phyloP scores from a whole-genome alignment of 768 basidiomycete species.

The Mycena galopus region DNA sequence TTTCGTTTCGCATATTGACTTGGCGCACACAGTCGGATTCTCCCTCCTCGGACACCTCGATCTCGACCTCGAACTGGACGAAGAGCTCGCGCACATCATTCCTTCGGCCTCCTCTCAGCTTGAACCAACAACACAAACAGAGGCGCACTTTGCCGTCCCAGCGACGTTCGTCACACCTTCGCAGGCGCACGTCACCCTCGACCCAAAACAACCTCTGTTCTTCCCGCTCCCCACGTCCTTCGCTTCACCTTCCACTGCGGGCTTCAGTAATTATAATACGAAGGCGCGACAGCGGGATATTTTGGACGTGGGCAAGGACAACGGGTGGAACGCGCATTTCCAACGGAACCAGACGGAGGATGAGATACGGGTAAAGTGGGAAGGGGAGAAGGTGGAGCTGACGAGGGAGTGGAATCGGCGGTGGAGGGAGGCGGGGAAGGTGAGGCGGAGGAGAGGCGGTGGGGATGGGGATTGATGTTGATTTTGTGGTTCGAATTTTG shows the following conservation, averaged over 20 bases:
- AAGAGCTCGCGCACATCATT: constrained; percentile 37
- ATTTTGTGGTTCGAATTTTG: background rate
- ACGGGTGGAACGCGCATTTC: constrained; percentile 67
- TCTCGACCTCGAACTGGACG: constrained; percentile 78
- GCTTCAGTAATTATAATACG: constrained; percentile 26
- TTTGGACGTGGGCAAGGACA: constrained; percentile 62
- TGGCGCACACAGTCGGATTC: constrained; percentile 58
- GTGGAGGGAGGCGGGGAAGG: constrained; percentile 81
- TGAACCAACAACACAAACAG: too few species aligned
- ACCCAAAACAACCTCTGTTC: constrained; percentile 70
- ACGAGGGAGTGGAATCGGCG: constrained; percentile 85
- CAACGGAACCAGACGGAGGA: constrained; percentile 65
- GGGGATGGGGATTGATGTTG: constrained; percentile 38
- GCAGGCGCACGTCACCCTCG: constrained; percentile 51
- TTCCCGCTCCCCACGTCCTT: constrained; percentile 63
- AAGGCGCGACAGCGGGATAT: constrained; percentile 59
- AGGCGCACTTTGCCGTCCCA: too few species aligned
- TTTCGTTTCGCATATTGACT: constrained; percentile 2
- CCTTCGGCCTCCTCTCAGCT: constrained; percentile 31
- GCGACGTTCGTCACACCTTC: constrained; percentile 23
- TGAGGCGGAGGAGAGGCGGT: constrained; percentile 65
- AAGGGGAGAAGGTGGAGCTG: constrained; percentile 72
- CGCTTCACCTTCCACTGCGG: too few species aligned
- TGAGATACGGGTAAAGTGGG: constrained; percentile 80
- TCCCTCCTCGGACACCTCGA: constrained; percentile 83